These are phyloP conservation scores for Cytospora mali DNA, from an alignment of 2,329 filamentous ascomycete genomes.

Conservation along the genomic window DNA sequence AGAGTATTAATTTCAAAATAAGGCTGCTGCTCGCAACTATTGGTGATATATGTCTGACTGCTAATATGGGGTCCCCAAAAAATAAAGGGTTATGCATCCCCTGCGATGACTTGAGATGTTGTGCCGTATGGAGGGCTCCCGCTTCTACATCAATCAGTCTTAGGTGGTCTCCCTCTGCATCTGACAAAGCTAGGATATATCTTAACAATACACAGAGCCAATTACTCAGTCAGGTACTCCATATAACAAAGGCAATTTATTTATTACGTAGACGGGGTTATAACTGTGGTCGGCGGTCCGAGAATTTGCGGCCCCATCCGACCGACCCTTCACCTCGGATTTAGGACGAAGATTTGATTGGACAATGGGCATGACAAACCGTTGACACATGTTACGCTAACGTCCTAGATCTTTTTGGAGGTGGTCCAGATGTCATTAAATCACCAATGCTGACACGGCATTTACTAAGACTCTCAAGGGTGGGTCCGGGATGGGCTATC, in stretches of 20 bases:
- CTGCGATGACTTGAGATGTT: no score
- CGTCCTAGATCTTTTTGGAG: background rate
- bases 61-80: no score
- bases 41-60: background rate
- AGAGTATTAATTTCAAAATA: background rate
- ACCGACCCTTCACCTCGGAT: background rate
- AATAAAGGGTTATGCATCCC: no score
- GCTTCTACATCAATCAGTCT: no score
- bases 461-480: slow-evolving; percentile 13
- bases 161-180: no score
- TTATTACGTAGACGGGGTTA: no score
- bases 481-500: background rate
- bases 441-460: slow-evolving; percentile 14
- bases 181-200: no score
- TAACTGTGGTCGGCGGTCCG: no score
- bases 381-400: slow-evolving; percentile 16
- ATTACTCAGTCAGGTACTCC: no score
- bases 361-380: slow-evolving; percentile 18
- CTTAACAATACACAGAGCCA: no score
- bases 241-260: no score
- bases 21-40: background rate
- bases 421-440: slow-evolving; percentile 4
- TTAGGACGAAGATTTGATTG: slow-evolving; percentile 4
- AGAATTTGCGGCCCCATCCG: background rate
- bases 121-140: no score